phyloP scores from a whole-genome alignment of 306 rosid genomes.

The Sicyos edulis region DNA sequence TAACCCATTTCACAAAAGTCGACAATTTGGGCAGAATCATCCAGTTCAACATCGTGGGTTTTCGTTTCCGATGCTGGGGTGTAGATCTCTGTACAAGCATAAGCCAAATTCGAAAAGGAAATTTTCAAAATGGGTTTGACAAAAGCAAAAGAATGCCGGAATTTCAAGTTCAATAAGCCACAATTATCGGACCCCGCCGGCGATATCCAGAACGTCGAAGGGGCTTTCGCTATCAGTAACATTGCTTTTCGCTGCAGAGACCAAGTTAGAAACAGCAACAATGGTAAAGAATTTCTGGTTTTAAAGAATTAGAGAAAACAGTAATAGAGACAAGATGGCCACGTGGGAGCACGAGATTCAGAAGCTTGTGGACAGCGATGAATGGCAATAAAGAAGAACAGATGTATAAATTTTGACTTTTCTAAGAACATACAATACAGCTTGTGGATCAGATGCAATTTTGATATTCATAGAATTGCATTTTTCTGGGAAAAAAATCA shows the following conservation, averaged over 20 bases:
- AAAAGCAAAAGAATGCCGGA: background rate
- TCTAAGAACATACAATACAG: constrained; percentile 5
- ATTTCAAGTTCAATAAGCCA: background rate
- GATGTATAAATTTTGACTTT: too few species aligned
- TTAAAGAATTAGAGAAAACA: background rate
- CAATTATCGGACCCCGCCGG: constrained; percentile 13
- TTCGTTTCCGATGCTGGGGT: constrained; percentile 25
- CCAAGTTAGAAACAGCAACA: background rate
- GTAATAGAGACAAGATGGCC: constrained; percentile 12
- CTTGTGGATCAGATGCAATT: constrained; percentile 12
- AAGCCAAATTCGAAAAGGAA: constrained; percentile 24
- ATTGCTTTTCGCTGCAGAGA: constrained; percentile 20
- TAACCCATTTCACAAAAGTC: background rate
- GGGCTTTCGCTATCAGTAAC: constrained; percentile 30
- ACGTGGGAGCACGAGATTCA: constrained; percentile 25
- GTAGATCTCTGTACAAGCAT: constrained; percentile 22
- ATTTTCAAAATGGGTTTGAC: constrained; percentile 8
- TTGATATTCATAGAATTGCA: constrained; percentile 5
- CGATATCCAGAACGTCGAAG: constrained; percentile 24
- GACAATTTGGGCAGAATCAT: background rate
- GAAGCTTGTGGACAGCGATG: constrained; percentile 33
- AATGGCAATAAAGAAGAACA: background rate
- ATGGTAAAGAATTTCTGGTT: background rate
- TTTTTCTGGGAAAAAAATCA: constrained; percentile 23
- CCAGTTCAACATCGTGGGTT: background rate